Evolutionary conservation across 108 stramenopile genomes (phyloP).

Genomic region (Nannochloropsis oceanica): DNA sequence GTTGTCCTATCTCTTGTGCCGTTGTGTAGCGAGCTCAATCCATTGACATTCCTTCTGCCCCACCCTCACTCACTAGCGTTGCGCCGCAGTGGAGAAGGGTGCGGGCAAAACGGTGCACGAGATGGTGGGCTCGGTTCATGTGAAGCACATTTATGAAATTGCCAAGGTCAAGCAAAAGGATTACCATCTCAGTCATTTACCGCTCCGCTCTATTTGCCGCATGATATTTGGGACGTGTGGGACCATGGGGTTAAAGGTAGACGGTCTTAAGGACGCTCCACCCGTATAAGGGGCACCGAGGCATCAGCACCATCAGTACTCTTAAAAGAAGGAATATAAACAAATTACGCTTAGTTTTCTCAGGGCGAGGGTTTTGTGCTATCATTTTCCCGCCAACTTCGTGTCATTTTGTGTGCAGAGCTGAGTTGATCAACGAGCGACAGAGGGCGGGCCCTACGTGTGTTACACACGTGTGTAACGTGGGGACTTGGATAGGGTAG

Average conservation of each 20-base stretch:
- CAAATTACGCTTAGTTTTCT: neutral
- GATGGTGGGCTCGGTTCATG: conserved; percentile 10
- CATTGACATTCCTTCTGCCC: neutral
- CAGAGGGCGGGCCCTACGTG: no score
- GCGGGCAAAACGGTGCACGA: neutral
- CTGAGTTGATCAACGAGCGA: no score
- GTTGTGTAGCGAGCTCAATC: neutral
- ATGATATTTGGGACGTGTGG: conserved; percentile 13
- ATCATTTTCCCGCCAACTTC: no score
- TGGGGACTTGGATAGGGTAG: no score
- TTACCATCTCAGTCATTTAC: conserved; percentile 8
- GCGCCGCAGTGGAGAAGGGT: conserved; percentile 35
- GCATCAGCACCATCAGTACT: neutral
- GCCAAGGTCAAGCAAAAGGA: conserved; percentile 36
- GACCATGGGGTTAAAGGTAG: conserved; percentile 24
- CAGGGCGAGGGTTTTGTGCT: no score
- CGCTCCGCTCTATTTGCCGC: conserved; percentile 27
- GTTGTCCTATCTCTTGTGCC: neutral
- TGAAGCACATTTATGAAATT: conserved; percentile 39
- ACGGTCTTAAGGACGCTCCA: neutral
- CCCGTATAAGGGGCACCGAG: neutral
- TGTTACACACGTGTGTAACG: no score
- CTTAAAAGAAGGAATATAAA: neutral
- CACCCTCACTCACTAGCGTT: conserved; percentile 24
- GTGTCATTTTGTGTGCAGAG: no score